A percentile compares a stretch with the other conserved stretches of the same genome.
Evolutionary conservation across 345 rosid species (phyloP).

Genomic region (Brassica incana): DNA sequence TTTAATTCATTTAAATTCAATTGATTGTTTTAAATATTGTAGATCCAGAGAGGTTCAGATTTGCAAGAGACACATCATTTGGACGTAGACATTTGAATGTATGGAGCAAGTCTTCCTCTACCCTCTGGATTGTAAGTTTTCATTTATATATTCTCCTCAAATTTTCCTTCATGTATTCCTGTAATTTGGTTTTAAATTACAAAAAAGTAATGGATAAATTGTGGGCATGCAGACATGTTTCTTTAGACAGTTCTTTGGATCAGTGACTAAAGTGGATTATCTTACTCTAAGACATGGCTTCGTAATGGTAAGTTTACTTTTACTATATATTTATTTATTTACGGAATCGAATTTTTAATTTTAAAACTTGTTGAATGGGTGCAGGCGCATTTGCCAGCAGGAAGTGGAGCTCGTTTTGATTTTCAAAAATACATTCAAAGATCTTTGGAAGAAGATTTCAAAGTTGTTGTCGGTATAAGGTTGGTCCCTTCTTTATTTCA

Average conservation of each 20-base stretch:
- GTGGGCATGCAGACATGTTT: slow-evolving; percentile 63
- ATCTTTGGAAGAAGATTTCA: slow-evolving; percentile 92
- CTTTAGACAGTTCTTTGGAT: slow-evolving; percentile 87
- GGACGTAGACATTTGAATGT: slow-evolving; percentile 75
- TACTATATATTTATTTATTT: background rate
- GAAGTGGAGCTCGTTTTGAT: slow-evolving; percentile 65
- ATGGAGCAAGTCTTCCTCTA: slow-evolving; percentile 70
- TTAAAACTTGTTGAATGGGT: background rate
- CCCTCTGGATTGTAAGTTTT: slow-evolving; percentile 83
- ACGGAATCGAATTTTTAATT: background rate
- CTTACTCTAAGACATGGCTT: slow-evolving; percentile 87
- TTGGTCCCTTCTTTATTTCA: slow-evolving; percentile 19
- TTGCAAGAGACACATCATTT: slow-evolving; percentile 91
- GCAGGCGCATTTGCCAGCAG: slow-evolving; percentile 92
- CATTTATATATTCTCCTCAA: background rate
- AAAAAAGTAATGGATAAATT: slow-evolving; percentile 5
- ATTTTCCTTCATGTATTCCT: background rate
- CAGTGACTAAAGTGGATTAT: slow-evolving; percentile 89
- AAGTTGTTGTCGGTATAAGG: slow-evolving; percentile 89
- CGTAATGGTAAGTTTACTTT: slow-evolving; percentile 51
- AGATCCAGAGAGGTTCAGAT: slow-evolving; percentile 98
- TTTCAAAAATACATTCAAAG: slow-evolving; percentile 79
- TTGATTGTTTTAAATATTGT: slow-evolving; percentile 12
- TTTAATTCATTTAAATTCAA: background rate
- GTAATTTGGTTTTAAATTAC: background rate